phyloP scores from a whole-genome alignment of 345 rosid genomes.

The Syzygium oleosum region DNA sequence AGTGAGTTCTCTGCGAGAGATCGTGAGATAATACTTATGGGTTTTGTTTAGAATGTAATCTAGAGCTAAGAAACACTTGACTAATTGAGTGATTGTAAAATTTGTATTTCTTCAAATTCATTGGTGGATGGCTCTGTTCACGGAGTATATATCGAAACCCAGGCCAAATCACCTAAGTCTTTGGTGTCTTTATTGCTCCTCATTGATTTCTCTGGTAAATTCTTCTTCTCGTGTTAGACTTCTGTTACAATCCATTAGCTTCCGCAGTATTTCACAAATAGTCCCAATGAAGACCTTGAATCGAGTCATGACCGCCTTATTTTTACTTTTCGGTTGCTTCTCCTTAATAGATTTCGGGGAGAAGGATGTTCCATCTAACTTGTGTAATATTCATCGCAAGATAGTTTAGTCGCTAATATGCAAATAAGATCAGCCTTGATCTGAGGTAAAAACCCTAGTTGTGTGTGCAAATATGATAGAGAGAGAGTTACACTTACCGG shows the following conservation, averaged over 20 bases:
- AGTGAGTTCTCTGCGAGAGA: neutral
- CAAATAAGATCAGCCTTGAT: neutral
- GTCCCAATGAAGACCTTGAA: neutral
- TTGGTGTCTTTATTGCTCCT: neutral
- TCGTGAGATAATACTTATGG: neutral
- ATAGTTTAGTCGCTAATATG: neutral
- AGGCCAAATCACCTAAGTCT: neutral
- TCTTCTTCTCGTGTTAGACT: neutral
- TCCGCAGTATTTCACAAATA: neutral
- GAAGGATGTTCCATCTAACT: neutral
- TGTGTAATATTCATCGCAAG: neutral
- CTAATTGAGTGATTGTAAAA: neutral
- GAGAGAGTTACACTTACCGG: neutral
- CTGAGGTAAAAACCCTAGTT: neutral
- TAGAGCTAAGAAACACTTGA: neutral
- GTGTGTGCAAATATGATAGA: too few species aligned
- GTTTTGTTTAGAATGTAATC: neutral
- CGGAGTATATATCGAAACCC: accelerated
- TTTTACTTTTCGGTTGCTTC: neutral
- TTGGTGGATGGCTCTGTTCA: neutral
- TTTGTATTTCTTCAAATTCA: neutral
- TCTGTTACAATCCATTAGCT: neutral
- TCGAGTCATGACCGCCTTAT: neutral
- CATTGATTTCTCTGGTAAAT: neutral
- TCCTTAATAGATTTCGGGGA: neutral